Evolutionary conservation across 2,329 filamentous ascomycete genomes (phyloP).

Genomic region (Furcasterigmium furcatum): DNA sequence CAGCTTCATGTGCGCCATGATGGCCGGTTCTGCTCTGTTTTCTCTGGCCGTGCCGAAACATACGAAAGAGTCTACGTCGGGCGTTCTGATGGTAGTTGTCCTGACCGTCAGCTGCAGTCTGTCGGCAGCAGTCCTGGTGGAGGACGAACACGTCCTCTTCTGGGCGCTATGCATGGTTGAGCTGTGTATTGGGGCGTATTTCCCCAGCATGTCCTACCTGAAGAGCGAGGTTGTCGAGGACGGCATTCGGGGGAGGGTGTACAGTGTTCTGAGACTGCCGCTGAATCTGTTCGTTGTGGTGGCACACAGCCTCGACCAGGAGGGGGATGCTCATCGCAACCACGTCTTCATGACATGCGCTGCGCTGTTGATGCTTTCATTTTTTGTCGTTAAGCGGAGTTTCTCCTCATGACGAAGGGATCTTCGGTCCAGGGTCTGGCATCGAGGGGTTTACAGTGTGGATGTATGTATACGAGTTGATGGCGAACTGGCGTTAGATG

Average conservation of each 20-base stretch:
- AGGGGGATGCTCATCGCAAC: conserved; percentile 28
- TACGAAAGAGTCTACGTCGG: conserved; percentile 23
- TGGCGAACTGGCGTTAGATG: not conserved
- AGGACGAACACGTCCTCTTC: conserved; percentile 41
- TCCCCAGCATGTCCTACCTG: conserved; percentile 50
- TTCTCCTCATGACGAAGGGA: conserved; percentile 5
- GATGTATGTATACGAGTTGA: too few relatives aligned
- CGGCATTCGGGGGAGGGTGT: conserved; percentile 48
- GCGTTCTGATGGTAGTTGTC: conserved; percentile 28
- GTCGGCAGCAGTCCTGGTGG: conserved; percentile 35
- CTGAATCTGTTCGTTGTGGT: conserved; percentile 52
- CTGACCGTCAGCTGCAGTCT: conserved; percentile 30
- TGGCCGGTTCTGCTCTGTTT: conserved; percentile 50
- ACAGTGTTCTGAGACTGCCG: conserved; percentile 54
- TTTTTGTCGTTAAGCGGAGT: conserved; percentile 14
- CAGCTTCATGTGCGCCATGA: conserved; percentile 55
- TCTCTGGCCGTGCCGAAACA: conserved; percentile 24
- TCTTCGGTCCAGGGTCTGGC: too few relatives aligned
- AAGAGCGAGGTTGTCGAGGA: conserved; percentile 54
- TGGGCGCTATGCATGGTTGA: conserved; percentile 58
- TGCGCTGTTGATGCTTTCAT: conserved; percentile 10
- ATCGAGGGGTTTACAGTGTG: too few relatives aligned
- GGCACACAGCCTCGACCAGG: conserved; percentile 39
- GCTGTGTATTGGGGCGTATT: conserved; percentile 55
- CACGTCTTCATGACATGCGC: conserved; percentile 19